Evolutionary conservation across 352 stramenopile species (phyloP).

Genomic region (Blastocystis sp.): DNA sequence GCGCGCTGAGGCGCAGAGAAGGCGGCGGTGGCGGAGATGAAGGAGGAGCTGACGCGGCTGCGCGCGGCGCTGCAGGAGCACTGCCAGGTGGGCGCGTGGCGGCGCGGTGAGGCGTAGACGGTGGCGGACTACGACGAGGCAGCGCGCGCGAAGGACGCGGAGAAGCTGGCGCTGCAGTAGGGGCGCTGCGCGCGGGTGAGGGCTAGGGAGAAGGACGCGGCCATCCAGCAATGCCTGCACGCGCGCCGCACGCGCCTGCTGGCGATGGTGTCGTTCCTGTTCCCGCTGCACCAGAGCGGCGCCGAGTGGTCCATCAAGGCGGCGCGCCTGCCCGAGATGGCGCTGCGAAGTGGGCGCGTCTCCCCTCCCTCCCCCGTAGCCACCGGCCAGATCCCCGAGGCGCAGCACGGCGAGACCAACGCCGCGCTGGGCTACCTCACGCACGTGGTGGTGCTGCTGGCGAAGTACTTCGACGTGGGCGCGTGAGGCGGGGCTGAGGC

Average conservation of each 20-base stretch:
- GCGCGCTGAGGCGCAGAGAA: slow-evolving; percentile 3
- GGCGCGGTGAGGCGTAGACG: slow-evolving; percentile 2
- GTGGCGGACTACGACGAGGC: slow-evolving; percentile 32
- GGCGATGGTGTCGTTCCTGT: slow-evolving; percentile 57
- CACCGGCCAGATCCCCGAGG: neutral
- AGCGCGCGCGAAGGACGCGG: neutral
- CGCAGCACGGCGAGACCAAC: neutral
- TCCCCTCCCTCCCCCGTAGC: neutral
- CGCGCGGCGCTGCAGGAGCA: neutral
- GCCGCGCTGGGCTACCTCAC: slow-evolving; percentile 41
- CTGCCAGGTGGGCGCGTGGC: neutral
- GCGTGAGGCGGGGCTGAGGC: neutral
- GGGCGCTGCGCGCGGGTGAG: neutral
- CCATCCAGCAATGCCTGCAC: slow-evolving; percentile 11
- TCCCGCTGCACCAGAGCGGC: neutral
- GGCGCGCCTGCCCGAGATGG: neutral
- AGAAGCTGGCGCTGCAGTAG: neutral
- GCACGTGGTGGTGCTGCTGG: slow-evolving; percentile 30
- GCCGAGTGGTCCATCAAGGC: neutral
- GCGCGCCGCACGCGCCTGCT: slow-evolving; percentile 50
- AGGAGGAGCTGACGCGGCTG: neutral
- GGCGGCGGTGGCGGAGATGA: neutral
- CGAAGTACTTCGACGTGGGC: slow-evolving; percentile 49
- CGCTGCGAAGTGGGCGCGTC: neutral
- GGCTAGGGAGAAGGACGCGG: neutral